Percentiles rank a stretch among this genome's conserved stretches.
phyloP scores from a whole-genome alignment of 768 basidiomycete species.

The Tephrocybe rancida region DNA sequence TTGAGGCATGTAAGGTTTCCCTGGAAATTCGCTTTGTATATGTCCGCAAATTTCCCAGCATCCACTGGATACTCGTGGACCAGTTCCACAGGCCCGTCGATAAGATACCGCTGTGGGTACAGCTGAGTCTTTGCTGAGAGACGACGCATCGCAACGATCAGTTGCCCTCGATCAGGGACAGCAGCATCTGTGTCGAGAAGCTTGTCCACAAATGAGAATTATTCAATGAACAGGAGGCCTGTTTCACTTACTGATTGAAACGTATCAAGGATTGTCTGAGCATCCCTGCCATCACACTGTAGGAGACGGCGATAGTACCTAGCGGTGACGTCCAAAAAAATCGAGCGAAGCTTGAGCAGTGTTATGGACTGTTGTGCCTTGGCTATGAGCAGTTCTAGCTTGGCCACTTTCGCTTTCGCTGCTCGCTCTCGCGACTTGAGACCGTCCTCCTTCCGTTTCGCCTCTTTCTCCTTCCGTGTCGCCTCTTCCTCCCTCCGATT shows the following conservation, averaged over 20 bases:
- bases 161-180: not conserved
- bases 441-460: not conserved
- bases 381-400: not conserved
- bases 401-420: not conserved
- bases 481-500: not conserved
- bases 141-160: slow-evolving; percentile 6
- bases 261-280: slow-evolving; percentile 5
- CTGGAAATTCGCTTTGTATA: not conserved
- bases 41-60: slow-evolving; percentile 1
- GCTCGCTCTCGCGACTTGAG: not conserved
- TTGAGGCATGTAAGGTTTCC: slow-evolving; percentile 7
- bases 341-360: not conserved
- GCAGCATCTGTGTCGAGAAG: not conserved
- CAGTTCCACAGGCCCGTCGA: not conserved
- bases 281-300: not conserved
- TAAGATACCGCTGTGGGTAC: slow-evolving; percentile 1
- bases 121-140: slow-evolving; percentile 9
- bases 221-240: not conserved
- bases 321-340: not conserved
- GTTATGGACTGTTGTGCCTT: not conserved
- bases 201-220: not conserved
- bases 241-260: slow-evolving; percentile 3
- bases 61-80: not conserved
- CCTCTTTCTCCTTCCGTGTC: not conserved
- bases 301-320: not conserved